A percentile compares a stretch with the other conserved stretches of the same genome.
These are phyloP conservation scores for Cylindrotheca fusiformis DNA, from an alignment of 108 stramenopile genomes.

Conservation along the genomic window DNA sequence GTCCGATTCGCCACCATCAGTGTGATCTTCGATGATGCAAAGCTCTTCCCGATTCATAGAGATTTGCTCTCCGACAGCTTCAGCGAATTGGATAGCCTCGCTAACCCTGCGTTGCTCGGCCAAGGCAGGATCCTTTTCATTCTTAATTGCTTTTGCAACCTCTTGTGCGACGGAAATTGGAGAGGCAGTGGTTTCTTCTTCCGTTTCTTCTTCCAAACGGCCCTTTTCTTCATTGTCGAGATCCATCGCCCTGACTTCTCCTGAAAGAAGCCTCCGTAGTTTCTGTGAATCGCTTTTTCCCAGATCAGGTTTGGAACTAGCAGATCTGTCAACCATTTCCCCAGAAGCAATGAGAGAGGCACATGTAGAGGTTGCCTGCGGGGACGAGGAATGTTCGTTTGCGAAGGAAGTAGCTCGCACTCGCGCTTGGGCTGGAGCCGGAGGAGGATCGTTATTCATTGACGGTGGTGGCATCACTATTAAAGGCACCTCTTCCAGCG, in stretches of 20 bases:
- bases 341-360: too few relatives aligned
- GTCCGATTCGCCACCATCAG: constrained; percentile 33
- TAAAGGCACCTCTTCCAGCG: constrained; percentile 16
- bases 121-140: constrained; percentile 24
- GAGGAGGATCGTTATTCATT: too few relatives aligned
- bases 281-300: background rate
- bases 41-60: constrained; percentile 45
- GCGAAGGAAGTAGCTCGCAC: too few relatives aligned
- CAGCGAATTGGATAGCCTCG: constrained; percentile 69
- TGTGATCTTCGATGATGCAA: constrained; percentile 62
- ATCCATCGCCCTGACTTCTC: constrained; percentile 19
- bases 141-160: constrained; percentile 6
- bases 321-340: too few relatives aligned
- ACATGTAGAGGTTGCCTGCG: too few relatives aligned
- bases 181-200: constrained; percentile 19
- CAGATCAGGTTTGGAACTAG: background rate
- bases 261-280: constrained; percentile 21
- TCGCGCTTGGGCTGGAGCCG: too few relatives aligned
- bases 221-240: background rate
- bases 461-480: constrained; percentile 14
- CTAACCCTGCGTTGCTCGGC: constrained; percentile 47
- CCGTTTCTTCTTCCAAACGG: constrained; percentile 5
- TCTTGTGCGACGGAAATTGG: constrained; percentile 16
- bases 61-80: constrained; percentile 66
- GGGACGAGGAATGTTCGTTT: too few relatives aligned